Evolutionary conservation across 768 basidiomycete species (phyloP), one percentile per base, ranked within the genome.

Genomic region (Mycena albidolilacea): DNA sequence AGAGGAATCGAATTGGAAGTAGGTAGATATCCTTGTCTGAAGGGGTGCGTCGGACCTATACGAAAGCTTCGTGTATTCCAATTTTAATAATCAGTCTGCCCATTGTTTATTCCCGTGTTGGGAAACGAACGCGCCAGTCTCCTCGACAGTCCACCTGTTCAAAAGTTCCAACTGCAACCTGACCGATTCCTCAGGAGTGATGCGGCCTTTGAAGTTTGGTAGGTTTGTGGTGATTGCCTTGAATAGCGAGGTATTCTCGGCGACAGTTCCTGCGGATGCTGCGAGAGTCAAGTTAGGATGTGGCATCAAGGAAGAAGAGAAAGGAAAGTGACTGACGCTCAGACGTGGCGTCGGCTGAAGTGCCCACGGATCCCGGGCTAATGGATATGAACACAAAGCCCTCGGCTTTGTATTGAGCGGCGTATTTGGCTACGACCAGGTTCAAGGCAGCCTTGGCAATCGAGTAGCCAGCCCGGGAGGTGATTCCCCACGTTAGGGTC

Each of bases 331-430:
- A 38, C 57, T 30, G 54, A 55, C 54, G 54, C 15, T 7, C 23
- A 55, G 54, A 30, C 15, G 15, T 15, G 11, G 9, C 37, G 12
- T 23, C 35, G 5, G 19, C 23, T 6, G 14, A 15, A 74, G 50
- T n/a, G 21, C 84, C 75, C 19, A 85, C 84, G 5, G 83, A 11
- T 10, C 84, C 85, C 10, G 85, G 85, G 65, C 81, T 82, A 67
- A 85, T 66, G 4, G 81, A 73, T 17, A 85, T 76, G 80, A 85
- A 82, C 1, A 79, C 58, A 70, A 84, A 77, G 19, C 83, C 84
- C 62, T 85, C 82, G 7, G 71, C 23, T 71, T 79, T 79, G 71
- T 72, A 78, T 43, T 74, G 52, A 11, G 72, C 74, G 5, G 85
- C 82, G 70, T 83, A 86, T 70, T 85, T 84, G 23, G 79, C 30